These are phyloP conservation scores for Jamesozyma hellenica DNA, from an alignment of 805 yeast species.

Conservation along the genomic window DNA sequence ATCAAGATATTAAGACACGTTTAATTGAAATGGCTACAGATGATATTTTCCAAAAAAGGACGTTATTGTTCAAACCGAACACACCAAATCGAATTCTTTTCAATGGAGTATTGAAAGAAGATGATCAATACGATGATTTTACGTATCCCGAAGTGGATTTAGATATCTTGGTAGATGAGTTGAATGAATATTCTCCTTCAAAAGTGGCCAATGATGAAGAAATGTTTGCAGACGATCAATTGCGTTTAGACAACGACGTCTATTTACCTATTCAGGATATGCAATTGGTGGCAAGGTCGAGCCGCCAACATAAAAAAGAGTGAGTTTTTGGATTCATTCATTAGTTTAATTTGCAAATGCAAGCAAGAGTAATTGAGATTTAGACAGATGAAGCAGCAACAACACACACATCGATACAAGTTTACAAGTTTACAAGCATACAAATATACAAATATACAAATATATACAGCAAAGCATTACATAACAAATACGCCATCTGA, in stretches of 20 bases:
- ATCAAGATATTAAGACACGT: slow-evolving; percentile 33
- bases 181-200: slow-evolving; percentile 3
- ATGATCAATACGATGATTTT: slow-evolving; percentile 24
- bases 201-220: not conserved
- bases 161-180: slow-evolving; percentile 15
- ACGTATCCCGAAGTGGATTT: slow-evolving; percentile 19
- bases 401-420: too few species aligned
- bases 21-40: slow-evolving; percentile 39
- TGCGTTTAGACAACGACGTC: slow-evolving; percentile 3
- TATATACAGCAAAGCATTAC: too few species aligned
- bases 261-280: not conserved
- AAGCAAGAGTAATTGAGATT: too few species aligned
- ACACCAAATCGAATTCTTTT: slow-evolving; percentile 53
- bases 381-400: too few species aligned
- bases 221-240: not conserved
- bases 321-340: too few species aligned
- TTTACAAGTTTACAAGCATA: too few species aligned
- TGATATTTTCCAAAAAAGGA: slow-evolving; percentile 38
- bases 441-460: too few species aligned
- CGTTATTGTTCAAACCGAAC: slow-evolving; percentile 37
- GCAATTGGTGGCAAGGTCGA: not conserved
- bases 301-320: too few species aligned
- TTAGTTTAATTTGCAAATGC: too few species aligned
- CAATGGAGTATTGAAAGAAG: slow-evolving; percentile 29
- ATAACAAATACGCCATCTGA: too few species aligned